Evolutionary conservation across 805 yeast genomes (phyloP), one percentile per base, ranked within the genome.

Genomic region (Scheffersomyces coipomensis): DNA sequence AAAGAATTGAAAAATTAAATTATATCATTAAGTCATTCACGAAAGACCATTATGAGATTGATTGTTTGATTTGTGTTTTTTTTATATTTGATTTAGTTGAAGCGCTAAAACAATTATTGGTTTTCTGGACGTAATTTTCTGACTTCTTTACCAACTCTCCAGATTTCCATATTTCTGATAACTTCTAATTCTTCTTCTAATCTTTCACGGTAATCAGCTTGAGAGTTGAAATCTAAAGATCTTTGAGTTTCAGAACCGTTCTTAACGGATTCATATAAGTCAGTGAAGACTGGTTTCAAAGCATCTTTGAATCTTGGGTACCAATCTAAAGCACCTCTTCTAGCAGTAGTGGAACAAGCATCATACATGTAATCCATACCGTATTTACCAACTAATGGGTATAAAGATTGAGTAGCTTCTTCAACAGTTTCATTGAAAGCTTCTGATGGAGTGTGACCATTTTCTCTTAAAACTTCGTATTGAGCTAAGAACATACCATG

Each of bases 351-450:
- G 56, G 99, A 93, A 78, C 99, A 93, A 62, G 99, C 99, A 68
- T 93, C 98, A 83, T 93, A 93, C 99, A 93, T 93, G 91, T 93
- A 93, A 77, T 93, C 99, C 99, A 93, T 93, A 78, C 99, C 99
- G 82, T 93, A 87, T 76, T 88, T 89, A 76, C 99, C 99, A 59
- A 93, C 73, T 79, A 93, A 84, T 75, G 99, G 99, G 87, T 93
- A 93, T 63, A 93, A 81, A 42, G 98, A 93, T 79, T 93, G 99
- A 52, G 99, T 93, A 54, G 99, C 99, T 79, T 93, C 99, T 81
- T 93, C 99, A 56, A 93, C 99, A 58, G 99, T 93, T 81, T 93
- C 99, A 76, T 93, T 93, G 90, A 93, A 93, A 60, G 99, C 98
- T 81, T 93, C 99, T 46, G 97, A 88, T 78, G 99, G 99, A 53